These are phyloP conservation scores for Botryococcus braunii DNA, from an alignment of 163 green algal genomes.

Conservation along the genomic window DNA sequence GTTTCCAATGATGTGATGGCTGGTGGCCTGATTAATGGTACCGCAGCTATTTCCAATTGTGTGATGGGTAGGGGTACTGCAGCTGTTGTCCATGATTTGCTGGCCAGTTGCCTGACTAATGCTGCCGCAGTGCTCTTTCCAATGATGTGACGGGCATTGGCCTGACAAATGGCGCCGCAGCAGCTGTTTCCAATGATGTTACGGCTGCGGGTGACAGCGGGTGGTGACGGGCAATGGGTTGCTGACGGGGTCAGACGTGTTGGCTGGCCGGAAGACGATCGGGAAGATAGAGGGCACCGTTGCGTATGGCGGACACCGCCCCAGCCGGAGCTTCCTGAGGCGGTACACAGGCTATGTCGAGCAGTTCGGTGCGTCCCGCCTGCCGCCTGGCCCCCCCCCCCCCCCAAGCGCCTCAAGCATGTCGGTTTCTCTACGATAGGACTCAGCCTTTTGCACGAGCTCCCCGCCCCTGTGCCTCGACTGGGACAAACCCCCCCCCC, in stretches of 20 bases:
- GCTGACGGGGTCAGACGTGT: slow-evolving; percentile 22
- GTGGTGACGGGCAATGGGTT: not conserved
- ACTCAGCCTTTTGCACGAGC: not conserved
- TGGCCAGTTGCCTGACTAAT: not conserved
- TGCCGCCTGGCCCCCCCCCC: not conserved
- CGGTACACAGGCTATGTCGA: slow-evolving; percentile 58
- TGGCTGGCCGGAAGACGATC: slow-evolving; percentile 45
- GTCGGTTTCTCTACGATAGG: not conserved
- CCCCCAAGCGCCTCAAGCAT: not conserved
- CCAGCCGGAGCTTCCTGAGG: slow-evolving; percentile 47
- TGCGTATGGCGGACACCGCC: slow-evolving; percentile 34
- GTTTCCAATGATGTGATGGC: not conserved
- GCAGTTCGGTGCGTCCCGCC: slow-evolving; percentile 26
- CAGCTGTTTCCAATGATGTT: not conserved
- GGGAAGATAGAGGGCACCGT: slow-evolving; percentile 29
- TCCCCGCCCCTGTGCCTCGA: not conserved
- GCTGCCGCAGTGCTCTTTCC: not conserved
- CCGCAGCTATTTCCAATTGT: no score
- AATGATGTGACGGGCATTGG: not conserved
- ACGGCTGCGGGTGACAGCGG: not conserved
- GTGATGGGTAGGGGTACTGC: no score
- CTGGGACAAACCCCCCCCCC: not conserved
- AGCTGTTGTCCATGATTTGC: not conserved
- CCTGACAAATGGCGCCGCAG: not conserved
- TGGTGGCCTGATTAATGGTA: no score